Base-by-base conservation (phyloP, 345 rosid species). In the Adansonia digitata region DNA sequence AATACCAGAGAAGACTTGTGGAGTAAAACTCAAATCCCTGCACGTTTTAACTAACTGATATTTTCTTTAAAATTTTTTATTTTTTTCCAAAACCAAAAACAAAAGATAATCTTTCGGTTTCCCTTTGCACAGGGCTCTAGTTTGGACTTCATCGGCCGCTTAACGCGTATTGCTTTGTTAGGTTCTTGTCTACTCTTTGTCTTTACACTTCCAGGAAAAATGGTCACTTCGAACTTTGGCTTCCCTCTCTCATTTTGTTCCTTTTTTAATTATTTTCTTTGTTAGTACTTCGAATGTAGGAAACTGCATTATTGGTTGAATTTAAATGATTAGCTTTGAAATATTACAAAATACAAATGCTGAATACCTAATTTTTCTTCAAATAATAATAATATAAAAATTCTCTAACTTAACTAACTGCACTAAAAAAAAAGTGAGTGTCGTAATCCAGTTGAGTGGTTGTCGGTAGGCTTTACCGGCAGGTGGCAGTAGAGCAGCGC, bases 401-500 rank as follows among this genome's bases (percentile, higher is more conserved):
- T 72, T 53, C 34, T 35, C 11, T 2, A 53, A 53, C 49, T 48
- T 17, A 29, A 74, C 77, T 39, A 31, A 73, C 74, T 56, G 51
- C 74, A 59, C 51, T 14, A 1, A 22, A 27, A 11, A n/a, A 10
- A 0, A 22, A 5, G 2, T 11, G n/a, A 13, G 0, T 31, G 63
- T 45, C 2, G 5, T 20, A 51, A 35, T 34, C 48, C 71, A 63
- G 26, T 49, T 5, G 37, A 72, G 60, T 78, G 56, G 63, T 59
- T 79, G 85, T 74, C 81, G 81, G 84, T 48, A 74, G 74, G 59
- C 49, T 7, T 53, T 56, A 75, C 75, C 66, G 74, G 79, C 77
- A 42, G 83, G 80, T 79, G 80, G 74, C 74, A 27, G 74, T 40
- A 49, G 7, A 46, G 65, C 31, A 68, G 59, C 52, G 69, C 59